Base-by-base conservation (phyloP, 768 basidiomycete genomes). In the Suillus tomentosus region DNA sequence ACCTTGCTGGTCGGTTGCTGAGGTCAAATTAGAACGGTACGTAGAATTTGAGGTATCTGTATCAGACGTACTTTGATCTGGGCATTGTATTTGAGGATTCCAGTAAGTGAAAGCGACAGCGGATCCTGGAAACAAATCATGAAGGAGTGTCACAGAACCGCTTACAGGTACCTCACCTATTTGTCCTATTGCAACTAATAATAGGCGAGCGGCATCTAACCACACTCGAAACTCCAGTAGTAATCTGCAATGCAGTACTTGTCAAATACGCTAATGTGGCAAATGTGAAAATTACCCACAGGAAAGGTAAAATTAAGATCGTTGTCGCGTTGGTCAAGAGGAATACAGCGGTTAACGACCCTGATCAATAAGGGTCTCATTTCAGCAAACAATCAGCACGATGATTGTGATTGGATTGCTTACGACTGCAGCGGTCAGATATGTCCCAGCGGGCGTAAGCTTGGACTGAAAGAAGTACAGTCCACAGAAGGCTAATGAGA, bases 201-300 rank as follows among this genome's bases (percentile, higher is more conserved):
- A 56, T 34, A 87, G 69, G 37, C 85, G 80, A 13, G 84, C 82
- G 1, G 77, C 78, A 68, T 88, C 87, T 5, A 87, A 70, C 85
- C 85, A 87, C 15, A 75, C 68, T 45, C 84, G 78, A 56, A 86
- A 87, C 47, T 73, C 64, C 2, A 82, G 69, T 42, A 85, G 68
- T 31, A 86, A 73, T 64, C 85, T 86, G 50, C 5, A 36, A 43
- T 40, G 17, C 31, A 31, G 53, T 17, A 31, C 6, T 11, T 37
- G 60, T 68, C 43, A 70, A 45, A 11, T 19, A 59, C 14, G 9
- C 13, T 48, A 50, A 8, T 17, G 11, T 15, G 9, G 13, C 55
- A 55, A 58, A 45, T 71, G 60, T 19, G n/a, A 53, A 56, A 36
- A 48, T 19, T 36, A 75, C 81, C 45, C 61, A 83, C 84, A 85